Base-by-base conservation (phyloP, 495 filamentous ascomycete genomes). In the Aspergillus kassunensis region DNA sequence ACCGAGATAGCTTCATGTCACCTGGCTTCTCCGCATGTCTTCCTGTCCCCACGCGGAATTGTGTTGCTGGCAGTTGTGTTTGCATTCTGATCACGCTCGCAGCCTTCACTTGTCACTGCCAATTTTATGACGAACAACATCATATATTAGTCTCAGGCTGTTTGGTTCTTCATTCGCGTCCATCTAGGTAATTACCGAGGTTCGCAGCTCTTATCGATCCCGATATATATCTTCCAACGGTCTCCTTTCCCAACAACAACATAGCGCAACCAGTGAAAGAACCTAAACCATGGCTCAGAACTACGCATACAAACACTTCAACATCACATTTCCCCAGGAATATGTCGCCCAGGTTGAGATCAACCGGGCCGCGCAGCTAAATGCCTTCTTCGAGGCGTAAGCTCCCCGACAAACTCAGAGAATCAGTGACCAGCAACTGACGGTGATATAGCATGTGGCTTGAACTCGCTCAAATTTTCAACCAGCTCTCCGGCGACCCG, bases 321-420 rank as follows among this genome's bases (percentile, higher is more conserved):
- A 82, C 49, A 74, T 97, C 55, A 78, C 79, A 18, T 85, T 85
- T 49, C 89, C 91, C 0, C 56, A 66, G n/a, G 65, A 70, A 55
- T 82, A 83, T 71, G 89, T 97, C 33, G 89, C 88, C 9, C 89
- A 95, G 65, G 90, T 98, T 44, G 87, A 97, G 66, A 96, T 95
- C 73, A 91, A 95, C 75, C 83, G 93, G 7, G 83, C 92, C 1
- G 68, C 82, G 44, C 97, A 96, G 73, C 73, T 96, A 65, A 98
- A 98, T 69, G 84, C 93, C 49, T 97, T 97, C 69, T 73, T 82
- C 54, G 85, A 91, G 70, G 75, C 68, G 83, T 85, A 72, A 55
- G 42, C 20, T 37, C 31, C 24, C 39, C 39, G 15, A 24, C 16
- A 43, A 45, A 16, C 25, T 16, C 11, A n/a, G n/a, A 30, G 6